Evolutionary conservation across 495 filamentous ascomycete genomes (phyloP), one percentile per base, ranked within the genome.

Genomic region (Aspergillus baeticus): DNA sequence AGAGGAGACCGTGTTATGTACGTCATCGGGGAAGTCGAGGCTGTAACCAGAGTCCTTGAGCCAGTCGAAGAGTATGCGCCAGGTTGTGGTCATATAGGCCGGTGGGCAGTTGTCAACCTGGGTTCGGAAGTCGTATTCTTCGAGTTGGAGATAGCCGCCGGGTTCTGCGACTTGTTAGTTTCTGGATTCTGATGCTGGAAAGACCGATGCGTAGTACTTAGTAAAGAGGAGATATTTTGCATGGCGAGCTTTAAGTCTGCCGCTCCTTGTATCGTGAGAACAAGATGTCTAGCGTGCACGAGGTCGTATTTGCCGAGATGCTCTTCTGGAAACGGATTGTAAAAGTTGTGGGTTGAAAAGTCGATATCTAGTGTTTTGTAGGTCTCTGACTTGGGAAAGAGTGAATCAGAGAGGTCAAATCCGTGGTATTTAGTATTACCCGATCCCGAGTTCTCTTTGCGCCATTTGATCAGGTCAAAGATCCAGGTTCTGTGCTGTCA

Each of bases 111-210:
- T 13, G 17, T 26, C 22, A 5, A 48, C 15, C 42, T 57, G 54
- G 36, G 36, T 26, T n/a, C 10, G 5, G 45, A 43, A 57, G 45
- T 57, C 45, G 54, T 50, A 57, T 57, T 57, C 54, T 36, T 57
- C 54, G 45, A 45, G 49, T 50, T 57, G 54, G 15, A 57, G 23
- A 36, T 57, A 39, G 23, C 54, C 54, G 10, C 46, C 37, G n/a
- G 54, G 54, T 50, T 50, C 54, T 57, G 20, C 8, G 6, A 7
- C n/a, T 39, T 23, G 26, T 54, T 44, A 51, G n/a, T 23, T 51
- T 13, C 8, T 7, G 17, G 0, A n/a, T 8, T 38, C 18, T 42
- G 18, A 3, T 36, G 15, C 35, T 21, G 23, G 21, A 41, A 29
- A 4, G 4, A 41, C 2, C 2, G 10, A 31, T 10, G 35, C 15